A percentile compares a stretch with the other conserved stretches of the same genome.
Evolutionary conservation across 2,329 filamentous ascomycete species (phyloP).

Genomic region (Xylariaceae sp.): DNA sequence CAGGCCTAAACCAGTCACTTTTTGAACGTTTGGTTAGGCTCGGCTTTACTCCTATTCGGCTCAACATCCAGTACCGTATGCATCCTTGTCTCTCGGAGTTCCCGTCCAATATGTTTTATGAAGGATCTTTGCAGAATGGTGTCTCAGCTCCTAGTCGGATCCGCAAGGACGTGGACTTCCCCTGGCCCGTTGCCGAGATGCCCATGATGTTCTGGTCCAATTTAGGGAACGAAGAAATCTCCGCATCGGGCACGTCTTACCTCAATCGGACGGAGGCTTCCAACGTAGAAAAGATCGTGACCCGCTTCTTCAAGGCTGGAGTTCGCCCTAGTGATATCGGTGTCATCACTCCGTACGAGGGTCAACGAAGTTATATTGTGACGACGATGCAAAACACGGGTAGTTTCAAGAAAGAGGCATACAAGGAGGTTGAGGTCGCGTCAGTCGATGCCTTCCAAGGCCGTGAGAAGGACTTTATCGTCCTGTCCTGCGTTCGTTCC

Average conservation of each 20-base stretch:
- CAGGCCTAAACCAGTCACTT: conserved; percentile 94
- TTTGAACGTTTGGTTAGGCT: conserved; percentile 95
- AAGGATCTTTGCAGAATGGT: conserved; percentile 93
- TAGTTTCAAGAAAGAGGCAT: conserved; percentile 95
- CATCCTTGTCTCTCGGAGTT: conserved; percentile 96
- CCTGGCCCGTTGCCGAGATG: conserved; percentile 88
- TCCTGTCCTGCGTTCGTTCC: conserved; percentile 93
- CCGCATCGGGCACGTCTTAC: conserved; percentile 94
- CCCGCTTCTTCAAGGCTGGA: conserved; percentile 96
- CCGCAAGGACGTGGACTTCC: conserved; percentile 92
- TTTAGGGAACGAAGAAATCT: conserved; percentile 95
- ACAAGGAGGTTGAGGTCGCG: conserved; percentile 97
- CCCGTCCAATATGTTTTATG: conserved; percentile 99
- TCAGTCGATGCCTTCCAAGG: conserved; percentile 99
- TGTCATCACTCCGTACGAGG: conserved; percentile 98
- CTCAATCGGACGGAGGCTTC: conserved; percentile 95
- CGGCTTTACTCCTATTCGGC: conserved; percentile 82
- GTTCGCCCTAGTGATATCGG: conserved; percentile 92
- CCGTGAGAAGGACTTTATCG: conserved; percentile 98
- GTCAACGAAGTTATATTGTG: conserved; percentile 95
- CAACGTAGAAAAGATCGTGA: conserved; percentile 98
- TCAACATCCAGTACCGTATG: conserved; percentile 99
- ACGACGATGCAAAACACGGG: conserved; percentile 99
- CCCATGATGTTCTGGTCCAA: conserved; percentile 99
- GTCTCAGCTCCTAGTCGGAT: conserved; percentile 86